Percentiles rank a stretch among this genome's conserved stretches.
Conservation (phyloP, 345 rosid species). For the Syzygium grande region DNA sequence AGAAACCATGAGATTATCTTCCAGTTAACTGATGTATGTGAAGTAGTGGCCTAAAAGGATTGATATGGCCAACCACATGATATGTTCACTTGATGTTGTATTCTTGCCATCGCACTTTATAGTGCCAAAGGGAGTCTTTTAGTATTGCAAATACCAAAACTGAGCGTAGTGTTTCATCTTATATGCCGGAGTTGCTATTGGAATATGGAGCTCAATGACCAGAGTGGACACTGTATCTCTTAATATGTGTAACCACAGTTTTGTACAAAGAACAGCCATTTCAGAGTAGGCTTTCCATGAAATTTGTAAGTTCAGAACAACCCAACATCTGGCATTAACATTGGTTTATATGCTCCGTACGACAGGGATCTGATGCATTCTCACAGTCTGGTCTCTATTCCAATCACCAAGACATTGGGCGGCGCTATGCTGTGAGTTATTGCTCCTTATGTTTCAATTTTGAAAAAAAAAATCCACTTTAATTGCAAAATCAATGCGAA, state of each 20-base stretch:
- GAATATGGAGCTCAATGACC: background rate
- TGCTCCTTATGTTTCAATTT: background rate
- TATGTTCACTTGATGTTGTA: background rate
- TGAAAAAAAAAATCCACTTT: background rate
- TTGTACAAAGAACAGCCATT: background rate
- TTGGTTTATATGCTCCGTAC: slow-evolving; percentile 6
- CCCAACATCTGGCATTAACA: background rate
- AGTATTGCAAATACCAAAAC: background rate
- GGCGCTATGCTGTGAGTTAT: slow-evolving; percentile 80
- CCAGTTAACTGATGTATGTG: background rate
- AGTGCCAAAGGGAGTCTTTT: background rate
- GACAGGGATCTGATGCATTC: slow-evolving; percentile 92
- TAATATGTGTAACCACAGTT: background rate
- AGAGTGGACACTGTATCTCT: background rate
- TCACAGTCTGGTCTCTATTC: slow-evolving; percentile 97
- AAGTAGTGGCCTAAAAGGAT: background rate
- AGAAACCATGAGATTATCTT: background rate
- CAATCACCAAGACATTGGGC: slow-evolving; percentile 98
- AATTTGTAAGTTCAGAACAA: background rate
- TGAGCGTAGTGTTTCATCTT: background rate
- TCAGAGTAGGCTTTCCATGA: background rate
- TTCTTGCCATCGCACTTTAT: background rate
- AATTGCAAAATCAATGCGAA: background rate
- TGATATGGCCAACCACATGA: background rate
- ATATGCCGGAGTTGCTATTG: background rate